Conservation (phyloP, 441 rosid genomes). For the Pelargonium myrrhifolium region DNA sequence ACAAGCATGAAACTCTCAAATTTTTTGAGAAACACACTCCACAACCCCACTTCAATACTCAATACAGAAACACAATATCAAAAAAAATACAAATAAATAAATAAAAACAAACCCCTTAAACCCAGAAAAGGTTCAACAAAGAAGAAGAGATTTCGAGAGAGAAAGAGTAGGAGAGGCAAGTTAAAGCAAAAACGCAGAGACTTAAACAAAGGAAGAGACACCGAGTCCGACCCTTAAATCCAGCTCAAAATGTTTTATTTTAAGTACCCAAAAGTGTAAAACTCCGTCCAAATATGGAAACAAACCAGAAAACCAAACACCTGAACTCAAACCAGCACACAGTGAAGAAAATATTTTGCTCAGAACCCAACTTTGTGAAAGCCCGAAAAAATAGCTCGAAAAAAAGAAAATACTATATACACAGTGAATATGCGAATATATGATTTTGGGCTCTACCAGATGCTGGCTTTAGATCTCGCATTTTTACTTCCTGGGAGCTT, state of each 20-base stretch:
- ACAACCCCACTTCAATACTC: not conserved
- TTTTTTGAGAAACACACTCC: too few species aligned
- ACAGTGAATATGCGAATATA: conserved; percentile 5
- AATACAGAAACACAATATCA: not conserved
- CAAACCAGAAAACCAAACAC: conserved; percentile 5
- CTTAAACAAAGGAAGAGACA: conserved; percentile 1
- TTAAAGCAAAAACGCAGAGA: not conserved
- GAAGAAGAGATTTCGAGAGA: not conserved
- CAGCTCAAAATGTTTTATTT: not conserved
- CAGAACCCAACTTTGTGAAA: not conserved
- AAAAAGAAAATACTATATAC: not conserved
- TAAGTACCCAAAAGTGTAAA: conserved; percentile 1
- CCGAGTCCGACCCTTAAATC: not conserved
- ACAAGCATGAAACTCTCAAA: too few species aligned
- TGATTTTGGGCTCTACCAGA: not conserved
- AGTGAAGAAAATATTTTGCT: not conserved
- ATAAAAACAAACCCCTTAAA: not conserved
- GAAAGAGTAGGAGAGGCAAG: not conserved
- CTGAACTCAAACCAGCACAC: not conserved
- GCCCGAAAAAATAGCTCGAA: not conserved
- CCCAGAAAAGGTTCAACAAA: not conserved
- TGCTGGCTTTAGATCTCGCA: conserved; percentile 5
- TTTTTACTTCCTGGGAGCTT: not conserved
- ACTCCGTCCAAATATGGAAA: not conserved
- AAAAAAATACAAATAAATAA: too few species aligned